These are phyloP conservation scores for Seiridium cupressi DNA, from an alignment of 2,329 filamentous ascomycete genomes.

Conservation along the genomic window DNA sequence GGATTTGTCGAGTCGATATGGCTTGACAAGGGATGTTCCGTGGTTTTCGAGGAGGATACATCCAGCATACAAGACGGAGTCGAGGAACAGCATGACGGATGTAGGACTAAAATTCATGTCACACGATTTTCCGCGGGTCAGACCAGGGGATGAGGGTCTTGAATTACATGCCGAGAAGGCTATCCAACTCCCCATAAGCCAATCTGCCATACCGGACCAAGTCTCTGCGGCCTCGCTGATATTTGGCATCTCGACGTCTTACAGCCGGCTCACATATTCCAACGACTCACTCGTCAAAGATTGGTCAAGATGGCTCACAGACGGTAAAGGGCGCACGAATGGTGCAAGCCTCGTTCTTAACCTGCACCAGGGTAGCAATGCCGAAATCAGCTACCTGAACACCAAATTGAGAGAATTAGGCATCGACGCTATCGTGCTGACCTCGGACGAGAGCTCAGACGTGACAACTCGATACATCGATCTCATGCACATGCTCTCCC, in stretches of 20 bases:
- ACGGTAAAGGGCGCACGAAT: slow-evolving; percentile 36
- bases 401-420: slow-evolving; percentile 30
- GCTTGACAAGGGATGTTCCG: slow-evolving; percentile 20
- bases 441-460: slow-evolving; percentile 29
- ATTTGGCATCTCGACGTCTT: slow-evolving; percentile 43
- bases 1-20: slow-evolving; percentile 21
- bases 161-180: slow-evolving; percentile 17
- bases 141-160: slow-evolving; percentile 15
- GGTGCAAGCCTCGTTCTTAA: slow-evolving; percentile 41
- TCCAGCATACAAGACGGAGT: slow-evolving; percentile 9
- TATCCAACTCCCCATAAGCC: slow-evolving; percentile 31
- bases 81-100: slow-evolving; percentile 20
- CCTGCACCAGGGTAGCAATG: slow-evolving; percentile 34
- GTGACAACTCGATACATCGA: slow-evolving; percentile 34
- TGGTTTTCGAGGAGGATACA: slow-evolving; percentile 20
- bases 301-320: slow-evolving; percentile 46
- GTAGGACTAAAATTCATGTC: slow-evolving; percentile 13
- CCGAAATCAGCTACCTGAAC: slow-evolving; percentile 30
- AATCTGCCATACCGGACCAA: slow-evolving; percentile 26
- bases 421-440: slow-evolving; percentile 36
- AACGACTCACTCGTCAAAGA: slow-evolving; percentile 37
- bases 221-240: slow-evolving; percentile 37
- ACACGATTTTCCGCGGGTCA: slow-evolving; percentile 14
- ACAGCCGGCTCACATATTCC: slow-evolving; percentile 34
- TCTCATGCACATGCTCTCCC: slow-evolving; percentile 32